phyloP scores from a whole-genome alignment of 768 basidiomycete genomes.

The Amyloporia xantha region DNA sequence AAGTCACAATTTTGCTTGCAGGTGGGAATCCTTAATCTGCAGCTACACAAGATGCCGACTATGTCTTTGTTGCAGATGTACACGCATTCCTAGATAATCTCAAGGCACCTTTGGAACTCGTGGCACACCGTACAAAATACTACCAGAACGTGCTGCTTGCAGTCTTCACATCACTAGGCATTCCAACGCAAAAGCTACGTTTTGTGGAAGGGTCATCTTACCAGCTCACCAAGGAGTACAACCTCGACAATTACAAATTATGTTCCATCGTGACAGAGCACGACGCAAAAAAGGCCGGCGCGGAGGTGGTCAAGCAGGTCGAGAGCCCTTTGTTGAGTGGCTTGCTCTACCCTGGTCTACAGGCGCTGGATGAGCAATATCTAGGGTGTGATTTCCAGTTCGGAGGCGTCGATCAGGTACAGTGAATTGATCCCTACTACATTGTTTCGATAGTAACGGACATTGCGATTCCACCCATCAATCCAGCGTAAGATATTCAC shows the following conservation, averaged over 20 bases:
- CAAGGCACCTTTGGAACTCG: slow-evolving; percentile 91
- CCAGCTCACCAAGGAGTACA: slow-evolving; percentile 89
- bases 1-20: slow-evolving; percentile 38
- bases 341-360: slow-evolving; percentile 90
- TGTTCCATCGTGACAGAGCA: slow-evolving; percentile 91
- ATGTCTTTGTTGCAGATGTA: slow-evolving; percentile 47
- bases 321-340: slow-evolving; percentile 88
- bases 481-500: slow-evolving; percentile 96
- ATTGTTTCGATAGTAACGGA: neutral
- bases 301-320: slow-evolving; percentile 98
- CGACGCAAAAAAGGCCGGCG: slow-evolving; percentile 97
- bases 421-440: too few relatives aligned
- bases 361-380: slow-evolving; percentile 97
- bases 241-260: slow-evolving; percentile 88
- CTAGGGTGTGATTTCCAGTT: slow-evolving; percentile 96
- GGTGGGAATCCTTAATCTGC: slow-evolving; percentile 6
- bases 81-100: slow-evolving; percentile 98
- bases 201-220: slow-evolving; percentile 91
- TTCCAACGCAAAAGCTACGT: slow-evolving; percentile 75
- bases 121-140: slow-evolving; percentile 82
- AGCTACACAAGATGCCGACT: neutral
- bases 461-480: neutral
- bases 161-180: slow-evolving; percentile 84
- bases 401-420: slow-evolving; percentile 93
- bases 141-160: slow-evolving; percentile 78